Percentiles rank a stretch among this genome's conserved stretches.
phyloP scores from a whole-genome alignment of 176 grass and related monocot species.

The Lolium perenne region DNA sequence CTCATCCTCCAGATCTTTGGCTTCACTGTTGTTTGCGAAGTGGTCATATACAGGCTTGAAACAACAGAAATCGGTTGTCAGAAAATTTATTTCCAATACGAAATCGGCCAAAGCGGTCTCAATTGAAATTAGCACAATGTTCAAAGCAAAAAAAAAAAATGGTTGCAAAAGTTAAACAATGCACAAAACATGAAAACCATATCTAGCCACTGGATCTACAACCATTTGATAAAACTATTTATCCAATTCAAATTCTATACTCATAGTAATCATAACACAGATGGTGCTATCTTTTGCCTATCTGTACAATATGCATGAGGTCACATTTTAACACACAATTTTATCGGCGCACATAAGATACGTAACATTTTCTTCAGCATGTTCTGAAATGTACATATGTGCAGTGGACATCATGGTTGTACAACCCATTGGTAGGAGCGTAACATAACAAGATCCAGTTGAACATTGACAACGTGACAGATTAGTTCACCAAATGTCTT shows the following conservation, averaged over 20 bases:
- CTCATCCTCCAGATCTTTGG: conserved; percentile 37
- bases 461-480: not conserved
- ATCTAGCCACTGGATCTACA: not conserved
- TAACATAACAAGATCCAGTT: not conserved
- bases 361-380: not conserved
- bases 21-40: conserved; percentile 47
- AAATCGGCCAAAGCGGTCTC: not conserved
- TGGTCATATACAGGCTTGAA: conserved; percentile 50
- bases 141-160: not conserved
- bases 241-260: not conserved
- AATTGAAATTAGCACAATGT: not conserved
- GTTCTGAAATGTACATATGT: not conserved
- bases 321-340: not conserved
- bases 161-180: not conserved
- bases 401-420: not conserved
- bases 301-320: not conserved
- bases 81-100: not conserved
- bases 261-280: not conserved
- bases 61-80: not conserved
- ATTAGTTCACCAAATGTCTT: not conserved
- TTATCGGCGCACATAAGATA: not conserved
- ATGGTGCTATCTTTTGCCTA: not conserved
- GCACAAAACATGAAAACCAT: conserved; percentile 4
- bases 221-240: not conserved
- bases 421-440: not conserved